Conservation (phyloP, 2,329 filamentous ascomycete genomes). For the Septoria linicola region DNA sequence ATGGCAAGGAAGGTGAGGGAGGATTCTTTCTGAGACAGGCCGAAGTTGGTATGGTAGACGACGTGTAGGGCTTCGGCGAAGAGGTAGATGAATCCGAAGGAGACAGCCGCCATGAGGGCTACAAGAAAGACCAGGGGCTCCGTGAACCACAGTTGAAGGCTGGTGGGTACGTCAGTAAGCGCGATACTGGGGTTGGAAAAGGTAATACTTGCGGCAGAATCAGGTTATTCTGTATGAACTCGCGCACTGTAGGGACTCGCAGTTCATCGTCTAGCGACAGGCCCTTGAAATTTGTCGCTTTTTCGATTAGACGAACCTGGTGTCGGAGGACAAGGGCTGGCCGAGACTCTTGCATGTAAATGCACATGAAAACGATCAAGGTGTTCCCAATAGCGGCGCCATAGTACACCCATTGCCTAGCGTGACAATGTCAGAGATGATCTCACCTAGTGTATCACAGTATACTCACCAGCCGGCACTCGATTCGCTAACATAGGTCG, state of each 20-base stretch:
- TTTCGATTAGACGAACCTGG: constrained; percentile 37
- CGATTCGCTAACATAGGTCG: constrained; percentile 29
- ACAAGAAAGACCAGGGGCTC: constrained; percentile 50
- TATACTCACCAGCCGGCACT: constrained; percentile 24
- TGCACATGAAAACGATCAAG: constrained; percentile 38
- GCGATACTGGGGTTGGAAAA: not conserved
- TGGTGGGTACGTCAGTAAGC: not conserved
- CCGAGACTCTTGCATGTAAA: constrained; percentile 47
- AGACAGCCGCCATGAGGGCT: constrained; percentile 43
- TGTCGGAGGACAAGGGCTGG: constrained; percentile 45
- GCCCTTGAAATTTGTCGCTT: constrained; percentile 29
- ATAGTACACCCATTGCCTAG: constrained; percentile 49
- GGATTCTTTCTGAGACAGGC: constrained; percentile 47
- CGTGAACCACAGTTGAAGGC: constrained; percentile 42
- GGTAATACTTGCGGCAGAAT: constrained; percentile 10
- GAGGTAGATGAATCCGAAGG: constrained; percentile 49
- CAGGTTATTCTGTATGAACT: constrained; percentile 7
- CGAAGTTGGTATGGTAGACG: constrained; percentile 40
- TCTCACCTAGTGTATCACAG: not conserved
- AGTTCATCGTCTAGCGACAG: constrained; percentile 40
- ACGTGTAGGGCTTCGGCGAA: constrained; percentile 47
- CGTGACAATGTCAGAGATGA: not conserved
- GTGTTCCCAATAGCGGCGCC: constrained; percentile 43
- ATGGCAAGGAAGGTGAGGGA: constrained; percentile 55
- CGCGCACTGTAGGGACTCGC: constrained; percentile 44